Conservation (phyloP, 2,329 filamentous ascomycete genomes). For the Diplodia corticola region DNA sequence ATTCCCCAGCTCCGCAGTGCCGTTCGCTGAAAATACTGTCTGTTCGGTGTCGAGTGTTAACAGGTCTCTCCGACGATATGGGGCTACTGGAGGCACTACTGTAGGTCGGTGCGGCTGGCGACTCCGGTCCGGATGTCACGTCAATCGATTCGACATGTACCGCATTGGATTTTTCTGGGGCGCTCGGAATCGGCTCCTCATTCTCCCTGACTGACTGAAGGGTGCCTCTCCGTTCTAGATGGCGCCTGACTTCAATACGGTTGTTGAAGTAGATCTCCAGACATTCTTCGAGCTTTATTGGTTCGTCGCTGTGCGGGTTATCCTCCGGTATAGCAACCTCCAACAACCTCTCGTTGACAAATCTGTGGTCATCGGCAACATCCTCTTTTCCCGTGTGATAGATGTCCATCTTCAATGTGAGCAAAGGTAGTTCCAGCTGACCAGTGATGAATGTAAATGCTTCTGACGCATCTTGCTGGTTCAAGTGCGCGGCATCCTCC, state of each 20-base stretch:
- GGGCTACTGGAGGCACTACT: constrained; percentile 28
- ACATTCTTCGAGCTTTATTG: constrained; percentile 83
- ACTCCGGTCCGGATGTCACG: constrained; percentile 34
- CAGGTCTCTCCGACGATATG: constrained; percentile 34
- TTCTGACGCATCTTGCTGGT: constrained; percentile 94
- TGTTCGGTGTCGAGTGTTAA: constrained; percentile 43
- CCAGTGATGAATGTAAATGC: constrained; percentile 95
- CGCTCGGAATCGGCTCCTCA: not conserved
- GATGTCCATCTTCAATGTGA: constrained; percentile 90
- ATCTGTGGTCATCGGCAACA: constrained; percentile 86
- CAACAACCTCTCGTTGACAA: constrained; percentile 85
- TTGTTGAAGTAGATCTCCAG: constrained; percentile 95
- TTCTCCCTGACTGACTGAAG: constrained; percentile 47
- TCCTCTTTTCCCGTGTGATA: constrained; percentile 87
- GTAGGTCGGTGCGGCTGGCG: constrained; percentile 37
- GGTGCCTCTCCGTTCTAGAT: constrained; percentile 64
- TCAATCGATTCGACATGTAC: constrained; percentile 50
- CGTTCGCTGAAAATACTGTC: constrained; percentile 54
- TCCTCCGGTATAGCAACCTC: constrained; percentile 86
- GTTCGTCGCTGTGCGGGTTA: constrained; percentile 64
- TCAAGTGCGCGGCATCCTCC: constrained; percentile 72
- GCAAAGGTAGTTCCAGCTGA: constrained; percentile 78
- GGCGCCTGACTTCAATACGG: constrained; percentile 81
- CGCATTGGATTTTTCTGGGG: constrained; percentile 19
- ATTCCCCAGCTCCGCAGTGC: constrained; percentile 37